Base-by-base conservation (phyloP, 2,329 filamentous ascomycete genomes). In the Cladosporium colombiae region DNA sequence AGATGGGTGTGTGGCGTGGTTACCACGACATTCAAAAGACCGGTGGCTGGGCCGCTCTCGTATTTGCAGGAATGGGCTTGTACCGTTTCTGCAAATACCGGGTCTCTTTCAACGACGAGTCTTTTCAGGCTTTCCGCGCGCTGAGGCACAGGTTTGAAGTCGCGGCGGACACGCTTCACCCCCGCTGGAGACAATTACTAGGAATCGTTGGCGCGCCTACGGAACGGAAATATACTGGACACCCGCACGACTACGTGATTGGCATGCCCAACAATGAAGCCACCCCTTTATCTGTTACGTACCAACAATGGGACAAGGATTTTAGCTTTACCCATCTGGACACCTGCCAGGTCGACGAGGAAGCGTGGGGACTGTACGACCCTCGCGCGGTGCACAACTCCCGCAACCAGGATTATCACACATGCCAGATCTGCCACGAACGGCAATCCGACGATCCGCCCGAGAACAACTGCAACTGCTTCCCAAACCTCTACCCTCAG, bases 11-110 rank as follows among this genome's bases (percentile, higher is more conserved):
- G 65, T 87, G 85, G 85, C 81, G 83, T 62, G 84, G 85, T 13
- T 87, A 87, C 72, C 82, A 84, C 68, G 84, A 86, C 71, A 86
- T 87, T 69, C 84, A 85, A 73, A 81, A 85, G 60, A 79, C 81
- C 21, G 85, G 82, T 3, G 85, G 85, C 3, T 87, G 84, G 84
- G 81, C 80, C 2, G 79, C 83, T 13, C 78, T 87, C 3, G 81
- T 86, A 1, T 87, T 87, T 68, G 81, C 85, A 5, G 84, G 85
- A 37, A 83, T 84, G 75, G 85, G 85, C 1, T 81, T 87, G 16
- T 87, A 87, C 72, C 80, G 85, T 8, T 85, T 86, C 73, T 87
- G 84, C 81, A 87, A 87, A 71, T 65, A 65, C 31, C 81, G 85
- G 52, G 81, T 83, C 0, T 82, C 82, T 5, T 86, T 86, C 70